phyloP scores from a whole-genome alignment of 1,284 basidiomycete species.

The Malassezia dermatis region DNA sequence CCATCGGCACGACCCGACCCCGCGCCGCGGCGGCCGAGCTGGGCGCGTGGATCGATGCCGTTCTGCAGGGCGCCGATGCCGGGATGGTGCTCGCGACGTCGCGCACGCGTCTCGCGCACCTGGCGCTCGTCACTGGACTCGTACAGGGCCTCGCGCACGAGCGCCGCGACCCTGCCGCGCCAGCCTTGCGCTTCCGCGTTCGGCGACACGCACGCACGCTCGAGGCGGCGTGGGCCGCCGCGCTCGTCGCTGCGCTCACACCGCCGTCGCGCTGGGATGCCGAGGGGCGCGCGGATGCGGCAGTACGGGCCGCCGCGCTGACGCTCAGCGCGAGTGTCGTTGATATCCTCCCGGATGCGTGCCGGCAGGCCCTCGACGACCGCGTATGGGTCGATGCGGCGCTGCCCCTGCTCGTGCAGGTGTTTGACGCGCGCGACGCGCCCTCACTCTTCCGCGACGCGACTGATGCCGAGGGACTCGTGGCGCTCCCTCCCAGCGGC shows the following conservation, averaged over 20 bases:
- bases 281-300: background rate
- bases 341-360: slow-evolving; percentile 3
- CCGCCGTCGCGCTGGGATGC: background rate
- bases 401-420: slow-evolving; percentile 1
- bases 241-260: background rate
- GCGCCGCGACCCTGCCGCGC: slow-evolving; percentile 3
- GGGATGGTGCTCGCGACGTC: background rate
- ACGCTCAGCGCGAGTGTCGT: slow-evolving; percentile 6
- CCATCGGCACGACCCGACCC: slow-evolving; percentile 20
- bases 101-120: slow-evolving; percentile 20
- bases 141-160: slow-evolving; percentile 31
- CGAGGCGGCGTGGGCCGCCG: background rate
- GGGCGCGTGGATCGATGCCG: slow-evolving; percentile 23
- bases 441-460: slow-evolving; percentile 1
- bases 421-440: background rate
- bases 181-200: background rate
- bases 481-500: background rate
- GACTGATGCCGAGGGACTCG: background rate
- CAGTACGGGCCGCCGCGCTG: slow-evolving; percentile 5
- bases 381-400: slow-evolving; percentile 3
- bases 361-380: background rate
- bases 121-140: slow-evolving; percentile 35
- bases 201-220: background rate
- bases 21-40: slow-evolving; percentile 26
- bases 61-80: slow-evolving; percentile 22